These are phyloP conservation scores for Xerophyta viscosa DNA, from an alignment of 106 monocot species.

Conservation along the genomic window DNA sequence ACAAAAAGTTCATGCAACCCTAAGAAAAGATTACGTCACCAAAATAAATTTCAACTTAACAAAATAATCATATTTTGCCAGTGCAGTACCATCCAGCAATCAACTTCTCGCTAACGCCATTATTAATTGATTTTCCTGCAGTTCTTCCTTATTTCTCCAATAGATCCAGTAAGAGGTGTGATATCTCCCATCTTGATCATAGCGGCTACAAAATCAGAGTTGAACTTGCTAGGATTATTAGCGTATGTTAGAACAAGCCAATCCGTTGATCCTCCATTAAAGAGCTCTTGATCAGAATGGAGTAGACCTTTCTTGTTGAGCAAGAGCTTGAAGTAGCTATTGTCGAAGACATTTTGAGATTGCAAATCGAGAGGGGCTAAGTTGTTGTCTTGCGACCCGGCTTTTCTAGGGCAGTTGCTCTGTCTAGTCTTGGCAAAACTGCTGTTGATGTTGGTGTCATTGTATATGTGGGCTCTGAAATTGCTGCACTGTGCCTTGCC, in stretches of 20 bases:
- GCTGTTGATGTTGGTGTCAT: conserved; percentile 66
- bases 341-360: conserved; percentile 51
- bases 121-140: conserved; percentile 55
- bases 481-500: conserved; percentile 54
- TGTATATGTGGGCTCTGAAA: conserved; percentile 65
- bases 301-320: conserved; percentile 41
- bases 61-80: too few species aligned
- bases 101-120: too few species aligned
- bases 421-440: conserved; percentile 30
- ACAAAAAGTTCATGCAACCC: too few species aligned
- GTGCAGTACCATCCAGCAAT: too few species aligned
- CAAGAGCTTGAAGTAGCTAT: conserved; percentile 54
- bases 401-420: conserved; percentile 29
- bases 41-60: too few species aligned
- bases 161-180: conserved; percentile 44
- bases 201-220: conserved; percentile 37
- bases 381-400: conserved; percentile 49
- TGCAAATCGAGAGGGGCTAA: conserved; percentile 48
- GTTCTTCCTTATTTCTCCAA: conserved; percentile 56
- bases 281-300: conserved; percentile 73
- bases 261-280: conserved; percentile 50
- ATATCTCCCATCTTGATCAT: conserved; percentile 80
- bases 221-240: conserved; percentile 18
- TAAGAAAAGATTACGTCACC: too few species aligned
- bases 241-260: conserved; percentile 38